Percentiles rank a stretch among this genome's conserved stretches.
These are phyloP conservation scores for Cetraspora pellucida DNA, from an alignment of 192 early-diverging fungal genomes.

Conservation along the genomic window DNA sequence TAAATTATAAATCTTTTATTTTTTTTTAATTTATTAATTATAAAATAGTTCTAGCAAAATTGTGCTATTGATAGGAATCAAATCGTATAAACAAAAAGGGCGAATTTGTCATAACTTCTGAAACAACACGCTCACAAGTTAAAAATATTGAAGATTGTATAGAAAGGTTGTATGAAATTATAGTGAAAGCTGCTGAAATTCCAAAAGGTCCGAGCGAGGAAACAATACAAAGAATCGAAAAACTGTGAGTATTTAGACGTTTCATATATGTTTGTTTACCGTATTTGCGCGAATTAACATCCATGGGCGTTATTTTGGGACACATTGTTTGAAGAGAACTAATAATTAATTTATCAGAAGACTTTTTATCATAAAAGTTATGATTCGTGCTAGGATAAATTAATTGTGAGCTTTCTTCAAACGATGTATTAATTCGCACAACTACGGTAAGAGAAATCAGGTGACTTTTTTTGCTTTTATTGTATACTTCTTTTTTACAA, in stretches of 20 bases:
- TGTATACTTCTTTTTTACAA: too few species aligned
- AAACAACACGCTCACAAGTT: slow-evolving; percentile 72
- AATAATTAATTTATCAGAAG: too few species aligned
- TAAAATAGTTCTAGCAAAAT: neutral
- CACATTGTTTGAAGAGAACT: too few species aligned
- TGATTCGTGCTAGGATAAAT: too few species aligned
- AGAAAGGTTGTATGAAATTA: slow-evolving; percentile 63
- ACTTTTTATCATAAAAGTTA: too few species aligned
- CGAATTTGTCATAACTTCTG: slow-evolving; percentile 76
- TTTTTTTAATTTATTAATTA: neutral
- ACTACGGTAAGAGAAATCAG: neutral
- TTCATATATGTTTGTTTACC: slow-evolving; percentile 21
- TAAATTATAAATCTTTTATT: slow-evolving; percentile 13
- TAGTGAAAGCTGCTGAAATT: slow-evolving; percentile 65
- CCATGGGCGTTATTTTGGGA: too few species aligned
- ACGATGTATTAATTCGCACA: too few species aligned
- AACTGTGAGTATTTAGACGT: slow-evolving; percentile 49
- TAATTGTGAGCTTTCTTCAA: too few species aligned
- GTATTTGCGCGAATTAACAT: too few species aligned
- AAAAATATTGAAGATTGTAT: slow-evolving; percentile 83
- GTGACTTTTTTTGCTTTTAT: slow-evolving; percentile 2
- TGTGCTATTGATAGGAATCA: slow-evolving; percentile 41
- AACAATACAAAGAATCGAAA: slow-evolving; percentile 61
- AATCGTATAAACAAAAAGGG: slow-evolving; percentile 67
- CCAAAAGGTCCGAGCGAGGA: slow-evolving; percentile 67